These are phyloP conservation scores for Halophytophthora polymorphica DNA, from an alignment of 352 stramenopile genomes.

Conservation along the genomic window DNA sequence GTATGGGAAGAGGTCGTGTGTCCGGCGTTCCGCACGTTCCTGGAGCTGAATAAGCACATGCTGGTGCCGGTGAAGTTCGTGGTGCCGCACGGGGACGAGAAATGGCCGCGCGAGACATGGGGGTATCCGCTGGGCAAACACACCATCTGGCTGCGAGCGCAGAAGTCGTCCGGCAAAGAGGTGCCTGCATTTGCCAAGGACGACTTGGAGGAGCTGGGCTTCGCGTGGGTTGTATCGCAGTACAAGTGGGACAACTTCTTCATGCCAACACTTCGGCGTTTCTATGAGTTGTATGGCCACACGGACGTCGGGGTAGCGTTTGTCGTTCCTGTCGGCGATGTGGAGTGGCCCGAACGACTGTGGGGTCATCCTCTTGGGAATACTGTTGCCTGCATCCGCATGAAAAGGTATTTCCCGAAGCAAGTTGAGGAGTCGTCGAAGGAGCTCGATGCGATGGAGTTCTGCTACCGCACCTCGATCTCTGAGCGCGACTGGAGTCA, in stretches of 20 bases:
- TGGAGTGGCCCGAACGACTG: background rate
- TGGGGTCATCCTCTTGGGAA: background rate
- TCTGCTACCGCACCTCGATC: background rate
- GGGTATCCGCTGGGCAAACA: slow-evolving; percentile 33
- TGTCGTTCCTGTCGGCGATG: background rate
- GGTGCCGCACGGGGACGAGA: slow-evolving; percentile 23
- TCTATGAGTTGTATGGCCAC: background rate
- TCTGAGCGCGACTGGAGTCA: background rate
- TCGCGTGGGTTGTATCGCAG: background rate
- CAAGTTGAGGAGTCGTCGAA: background rate
- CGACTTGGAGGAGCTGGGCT: slow-evolving; percentile 2
- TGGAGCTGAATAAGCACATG: slow-evolving; percentile 28
- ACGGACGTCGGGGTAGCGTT: background rate
- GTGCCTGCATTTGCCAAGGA: slow-evolving; percentile 20
- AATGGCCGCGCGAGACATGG: slow-evolving; percentile 33
- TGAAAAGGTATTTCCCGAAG: background rate
- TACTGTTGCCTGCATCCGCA: background rate
- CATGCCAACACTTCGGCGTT: background rate
- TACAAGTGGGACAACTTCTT: background rate
- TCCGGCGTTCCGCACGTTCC: slow-evolving; percentile 28
- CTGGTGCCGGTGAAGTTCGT: slow-evolving; percentile 36
- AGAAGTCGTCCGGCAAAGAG: slow-evolving; percentile 14
- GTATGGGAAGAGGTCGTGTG: slow-evolving; percentile 21
- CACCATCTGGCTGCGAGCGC: slow-evolving; percentile 15
- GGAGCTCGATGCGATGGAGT: background rate